These are phyloP conservation scores for Ilex aquifolium DNA, from an alignment of 257 asterid genomes.

Conservation along the genomic window DNA sequence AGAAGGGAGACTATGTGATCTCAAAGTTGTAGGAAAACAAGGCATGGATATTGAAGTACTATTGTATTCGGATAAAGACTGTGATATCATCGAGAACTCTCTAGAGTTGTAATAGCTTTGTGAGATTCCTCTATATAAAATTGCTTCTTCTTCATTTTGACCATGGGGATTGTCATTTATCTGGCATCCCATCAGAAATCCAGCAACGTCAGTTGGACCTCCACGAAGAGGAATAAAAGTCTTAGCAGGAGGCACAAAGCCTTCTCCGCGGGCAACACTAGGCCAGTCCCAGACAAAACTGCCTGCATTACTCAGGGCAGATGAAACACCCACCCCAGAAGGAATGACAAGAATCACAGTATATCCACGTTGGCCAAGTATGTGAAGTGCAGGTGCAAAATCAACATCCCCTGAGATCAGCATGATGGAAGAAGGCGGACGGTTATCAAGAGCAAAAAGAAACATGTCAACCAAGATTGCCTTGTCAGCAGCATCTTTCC, in stretches of 20 bases:
- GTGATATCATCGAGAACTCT: slow-evolving; percentile 47
- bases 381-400: slow-evolving; percentile 91
- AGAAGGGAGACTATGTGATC: slow-evolving; percentile 39
- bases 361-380: slow-evolving; percentile 93
- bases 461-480: slow-evolving; percentile 95
- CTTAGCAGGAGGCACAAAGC: slow-evolving; percentile 59
- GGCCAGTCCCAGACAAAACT: slow-evolving; percentile 93
- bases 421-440: slow-evolving; percentile 86
- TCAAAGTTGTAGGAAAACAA: slow-evolving; percentile 25
- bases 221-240: slow-evolving; percentile 28
- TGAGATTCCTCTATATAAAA: slow-evolving; percentile 57
- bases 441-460: slow-evolving; percentile 90
- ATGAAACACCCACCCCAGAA: slow-evolving; percentile 57
- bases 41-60: slow-evolving; percentile 29
- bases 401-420: slow-evolving; percentile 96
- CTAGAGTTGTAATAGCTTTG: slow-evolving; percentile 25
- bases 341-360: slow-evolving; percentile 79
- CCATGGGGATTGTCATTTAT: slow-evolving; percentile 33
- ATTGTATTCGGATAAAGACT: slow-evolving; percentile 41
- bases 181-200: slow-evolving; percentile 34
- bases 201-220: slow-evolving; percentile 30
- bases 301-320: slow-evolving; percentile 85
- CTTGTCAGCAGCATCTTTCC: slow-evolving; percentile 96
- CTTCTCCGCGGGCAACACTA: slow-evolving; percentile 82
- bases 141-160: slow-evolving; percentile 75